Evolutionary conservation across 371 early-diverging fungal genomes (phyloP), one percentile per base, ranked within the genome.

Genomic region (Mortierella sp.): DNA sequence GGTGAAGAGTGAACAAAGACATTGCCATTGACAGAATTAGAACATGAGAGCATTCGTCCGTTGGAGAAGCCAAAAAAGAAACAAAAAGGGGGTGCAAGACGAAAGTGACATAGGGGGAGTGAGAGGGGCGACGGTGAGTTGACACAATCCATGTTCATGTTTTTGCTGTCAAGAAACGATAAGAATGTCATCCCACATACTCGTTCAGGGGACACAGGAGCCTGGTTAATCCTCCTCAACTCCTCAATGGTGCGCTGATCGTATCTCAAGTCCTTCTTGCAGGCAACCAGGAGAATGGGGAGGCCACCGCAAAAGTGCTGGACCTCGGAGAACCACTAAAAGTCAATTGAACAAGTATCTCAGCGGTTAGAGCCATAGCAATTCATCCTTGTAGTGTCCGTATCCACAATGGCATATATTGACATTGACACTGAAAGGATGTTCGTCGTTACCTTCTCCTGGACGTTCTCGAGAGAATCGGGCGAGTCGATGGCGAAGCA

Each of bases 381-480:
- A 64, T 4, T n/a, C n/a, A n/a, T n/a, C n/a, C n/a, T n/a, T n/a
- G 13, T 53, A 16, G 31, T 39, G 2, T 7, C 40, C 10, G 22
- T 66, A n/a, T 26, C 37, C 47, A 47, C 19, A 31, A n/a, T 4
- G 4, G 39, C 47, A 24, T 37, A 16, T 37, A n/a, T 26, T 19
- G 26, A 45, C 40, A 26, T 50, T n/a, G 29, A 9, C 16, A 37
- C 16, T 45, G 6, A 0, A 19, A 31, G 8, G 16, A 16, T 4
- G 22, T 34, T 10, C 53, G 14, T 45, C 29, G 29, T 19, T 89
- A 91, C 94, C 90, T 95, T 94, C 85, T 94, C 93, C 88, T 93
- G 92, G 40, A 98, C 97, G 89, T 98, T 98, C 66, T 97, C 97
- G 79, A 98, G 91, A 44, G 97, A 97, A 87, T 97, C 98, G 61